Base-by-base conservation (phyloP, 2,329 filamentous ascomycete genomes). In the Penicillium digitatum region DNA sequence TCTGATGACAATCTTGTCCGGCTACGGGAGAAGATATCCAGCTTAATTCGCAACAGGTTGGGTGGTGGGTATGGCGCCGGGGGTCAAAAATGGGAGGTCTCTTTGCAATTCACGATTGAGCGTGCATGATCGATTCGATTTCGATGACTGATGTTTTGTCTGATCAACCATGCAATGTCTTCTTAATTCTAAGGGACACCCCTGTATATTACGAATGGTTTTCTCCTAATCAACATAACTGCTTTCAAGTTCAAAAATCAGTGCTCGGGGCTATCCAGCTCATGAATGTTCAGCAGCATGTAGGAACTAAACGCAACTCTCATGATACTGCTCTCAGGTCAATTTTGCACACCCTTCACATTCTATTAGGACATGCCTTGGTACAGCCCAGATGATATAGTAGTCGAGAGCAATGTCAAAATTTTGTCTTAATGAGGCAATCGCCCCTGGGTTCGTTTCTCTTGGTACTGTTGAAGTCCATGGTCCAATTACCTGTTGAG, bases 31-130 rank as follows among this genome's bases (percentile, higher is more conserved):
- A 85, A 89, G 43, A 83, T 96, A 47, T 82, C 84, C 16, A 87
- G 87, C 55, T 76, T 96, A 66, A 86, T 99, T 49, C 87, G 89
- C 71, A 95, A 94, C 68, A 81, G 90, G 31, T 78, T 99, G 8
- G 92, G 91, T 5, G 93, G 93, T 57, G 90, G 89, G 1, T 96
- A 96, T 72, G 92, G 92, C 9, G 82, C 84, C 40, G 85, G 83
- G 14, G 88, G 86, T 35, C 80, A 94, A 69, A 87, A 86, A 66
- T 99, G 94, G 94, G 94, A 99, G 76, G 90, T 97, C 14, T 95
- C 89, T 44, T 80, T 95, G 49, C 90, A 97, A 76, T 85, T 90
- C 69, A 85, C 76, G 43, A 70, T 81, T 53, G 82, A 84, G 62
- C 75, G 73, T 63, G 69, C 76, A 58, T 78, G 50, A 66, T 43